phyloP scores from a whole-genome alignment of 1,284 basidiomycete species.

The Malassezia restricta region DNA sequence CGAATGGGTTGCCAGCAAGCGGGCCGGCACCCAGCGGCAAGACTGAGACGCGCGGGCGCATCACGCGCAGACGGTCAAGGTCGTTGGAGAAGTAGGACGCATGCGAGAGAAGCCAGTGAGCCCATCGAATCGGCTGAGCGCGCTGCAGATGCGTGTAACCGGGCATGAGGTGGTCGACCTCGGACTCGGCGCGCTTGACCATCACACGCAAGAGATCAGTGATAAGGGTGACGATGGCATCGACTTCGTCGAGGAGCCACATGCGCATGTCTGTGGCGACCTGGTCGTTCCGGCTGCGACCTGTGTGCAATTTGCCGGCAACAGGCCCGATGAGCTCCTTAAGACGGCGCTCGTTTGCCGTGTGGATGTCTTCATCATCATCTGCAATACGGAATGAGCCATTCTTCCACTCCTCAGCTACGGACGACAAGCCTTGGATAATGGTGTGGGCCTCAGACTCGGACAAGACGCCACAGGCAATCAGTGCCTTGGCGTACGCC shows the following conservation, averaged over 20 bases:
- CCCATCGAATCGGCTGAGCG: slow-evolving; percentile 96
- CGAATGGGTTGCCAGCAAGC: slow-evolving; percentile 88
- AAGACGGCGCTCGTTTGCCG: slow-evolving; percentile 91
- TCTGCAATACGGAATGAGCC: slow-evolving; percentile 46
- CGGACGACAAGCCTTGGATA: slow-evolving; percentile 61
- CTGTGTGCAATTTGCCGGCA: slow-evolving; percentile 60
- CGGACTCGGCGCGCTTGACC: slow-evolving; percentile 77
- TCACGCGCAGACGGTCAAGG: slow-evolving; percentile 70
- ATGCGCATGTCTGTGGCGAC: slow-evolving; percentile 95
- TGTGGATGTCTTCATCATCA: slow-evolving; percentile 97
- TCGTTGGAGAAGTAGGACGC: slow-evolving; percentile 81
- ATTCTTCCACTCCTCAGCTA: slow-evolving; percentile 68
- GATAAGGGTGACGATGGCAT: slow-evolving; percentile 60
- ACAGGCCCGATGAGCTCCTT: slow-evolving; percentile 72
- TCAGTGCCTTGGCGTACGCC: slow-evolving; percentile 79
- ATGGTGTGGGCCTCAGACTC: slow-evolving; percentile 60
- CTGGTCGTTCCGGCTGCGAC: slow-evolving; percentile 90
- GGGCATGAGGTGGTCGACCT: slow-evolving; percentile 78
- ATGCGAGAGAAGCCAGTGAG: slow-evolving; percentile 86
- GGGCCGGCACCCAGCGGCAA: slow-evolving; percentile 88
- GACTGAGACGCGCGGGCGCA: slow-evolving; percentile 63
- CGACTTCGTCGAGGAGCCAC: slow-evolving; percentile 76
- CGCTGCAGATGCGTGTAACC: slow-evolving; percentile 79
- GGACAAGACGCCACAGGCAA: slow-evolving; percentile 66
- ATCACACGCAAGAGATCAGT: slow-evolving; percentile 73